Conservation (phyloP, 495 filamentous ascomycete genomes). For the Durotheca rogersii region DNA sequence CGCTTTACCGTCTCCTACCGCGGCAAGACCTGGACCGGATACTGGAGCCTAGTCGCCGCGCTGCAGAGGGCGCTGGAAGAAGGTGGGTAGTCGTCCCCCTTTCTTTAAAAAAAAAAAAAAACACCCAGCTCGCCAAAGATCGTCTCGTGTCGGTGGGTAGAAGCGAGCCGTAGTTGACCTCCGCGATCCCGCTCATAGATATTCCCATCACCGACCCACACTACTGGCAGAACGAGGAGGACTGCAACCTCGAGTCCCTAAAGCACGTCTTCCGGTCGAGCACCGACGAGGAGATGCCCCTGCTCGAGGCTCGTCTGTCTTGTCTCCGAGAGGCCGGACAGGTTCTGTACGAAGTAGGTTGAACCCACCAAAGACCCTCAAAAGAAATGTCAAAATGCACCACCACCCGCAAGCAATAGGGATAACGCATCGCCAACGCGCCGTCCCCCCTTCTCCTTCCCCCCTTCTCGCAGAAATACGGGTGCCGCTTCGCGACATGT, state of each 20-base stretch:
- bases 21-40: constrained; percentile 84
- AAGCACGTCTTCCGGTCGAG: constrained; percentile 80
- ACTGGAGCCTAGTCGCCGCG: constrained; percentile 89
- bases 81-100: constrained; percentile 51
- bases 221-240: constrained; percentile 79
- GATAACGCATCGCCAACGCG: constrained; percentile 30
- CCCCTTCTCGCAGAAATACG: constrained; percentile 66
- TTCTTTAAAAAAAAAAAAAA: no score
- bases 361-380: no score
- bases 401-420: constrained; percentile 16
- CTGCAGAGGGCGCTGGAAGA: constrained; percentile 88
- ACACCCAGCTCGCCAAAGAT: constrained; percentile 6
- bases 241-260: constrained; percentile 73
- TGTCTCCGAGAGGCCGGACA: constrained; percentile 84
- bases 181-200: constrained; percentile 47
- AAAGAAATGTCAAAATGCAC: no score
- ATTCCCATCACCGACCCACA: constrained; percentile 87
- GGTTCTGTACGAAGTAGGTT: constrained; percentile 76
- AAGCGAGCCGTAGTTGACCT: no score
- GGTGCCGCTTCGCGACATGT: constrained; percentile 71
- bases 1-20: constrained; percentile 79
- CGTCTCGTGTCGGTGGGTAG: constrained; percentile 5
- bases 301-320: constrained; percentile 73
- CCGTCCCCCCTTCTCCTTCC: no score
- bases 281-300: constrained; percentile 82